These are phyloP conservation scores for Lasiodiplodia gonubiensis DNA, from an alignment of 2,329 filamentous ascomycete species.

Conservation along the genomic window DNA sequence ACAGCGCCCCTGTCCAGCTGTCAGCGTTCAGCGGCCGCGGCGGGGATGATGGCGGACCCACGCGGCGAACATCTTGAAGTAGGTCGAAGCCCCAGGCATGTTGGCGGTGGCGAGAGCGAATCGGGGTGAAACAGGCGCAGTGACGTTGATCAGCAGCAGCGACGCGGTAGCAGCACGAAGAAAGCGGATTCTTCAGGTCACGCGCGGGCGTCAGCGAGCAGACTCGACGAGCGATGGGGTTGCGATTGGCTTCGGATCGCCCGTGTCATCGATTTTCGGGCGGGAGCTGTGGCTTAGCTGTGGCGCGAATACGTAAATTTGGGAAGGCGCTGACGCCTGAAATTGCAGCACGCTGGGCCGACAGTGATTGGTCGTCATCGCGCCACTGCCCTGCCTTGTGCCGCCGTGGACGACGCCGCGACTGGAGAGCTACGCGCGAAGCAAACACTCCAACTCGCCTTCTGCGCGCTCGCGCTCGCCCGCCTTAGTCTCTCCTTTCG, in stretches of 20 bases:
- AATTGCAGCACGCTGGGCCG: conserved; percentile 5
- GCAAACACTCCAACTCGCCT: conserved; percentile 12
- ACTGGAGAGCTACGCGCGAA: not conserved
- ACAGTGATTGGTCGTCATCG: conserved; percentile 15
- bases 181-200: not conserved
- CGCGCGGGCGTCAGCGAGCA: not conserved
- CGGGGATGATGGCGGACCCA: conserved; percentile 33
- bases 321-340: not conserved
- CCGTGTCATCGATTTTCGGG: conserved; percentile 26
- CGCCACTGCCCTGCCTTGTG: not conserved
- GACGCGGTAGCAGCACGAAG: not conserved
- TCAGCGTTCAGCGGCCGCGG: conserved; percentile 3
- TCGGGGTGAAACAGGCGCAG: not conserved
- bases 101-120: not conserved
- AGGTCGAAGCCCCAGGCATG: conserved; percentile 47
- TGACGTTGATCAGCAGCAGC: not conserved
- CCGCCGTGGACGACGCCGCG: not conserved
- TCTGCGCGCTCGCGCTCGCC: not conserved
- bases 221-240: conserved; percentile 1
- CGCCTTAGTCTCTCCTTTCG: conserved; percentile 6
- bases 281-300: not conserved
- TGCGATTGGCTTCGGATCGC: conserved; percentile 19
- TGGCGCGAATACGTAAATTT: not conserved
- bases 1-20: conserved; percentile 64
- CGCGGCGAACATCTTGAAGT: conserved; percentile 73